A percentile compares a stretch with the other conserved stretches of the same genome.
Evolutionary conservation across 2,329 filamentous ascomycete species (phyloP).

Genomic region (Helotiales sp.): DNA sequence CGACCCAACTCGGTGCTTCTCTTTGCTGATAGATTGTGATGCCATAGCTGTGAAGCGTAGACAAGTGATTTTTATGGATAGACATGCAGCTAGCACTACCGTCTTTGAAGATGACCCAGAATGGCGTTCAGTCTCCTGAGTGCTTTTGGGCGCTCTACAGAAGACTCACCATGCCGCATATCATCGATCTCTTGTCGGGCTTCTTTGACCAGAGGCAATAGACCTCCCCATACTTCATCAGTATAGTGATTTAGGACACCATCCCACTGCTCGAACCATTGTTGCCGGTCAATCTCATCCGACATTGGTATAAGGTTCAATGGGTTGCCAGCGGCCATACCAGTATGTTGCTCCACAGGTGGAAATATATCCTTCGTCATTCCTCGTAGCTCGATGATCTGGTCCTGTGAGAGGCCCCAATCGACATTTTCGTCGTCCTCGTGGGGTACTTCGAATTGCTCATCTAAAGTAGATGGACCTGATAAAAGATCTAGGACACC

Average conservation of each 20-base stretch:
- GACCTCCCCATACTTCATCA: constrained; percentile 69
- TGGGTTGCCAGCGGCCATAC: constrained; percentile 18
- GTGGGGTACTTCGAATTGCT: constrained; percentile 19
- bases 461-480: constrained; percentile 28
- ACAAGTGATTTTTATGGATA: too few relatives aligned
- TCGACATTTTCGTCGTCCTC: constrained; percentile 30
- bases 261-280: constrained; percentile 59
- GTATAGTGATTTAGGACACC: constrained; percentile 56
- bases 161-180: constrained; percentile 23
- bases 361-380: constrained; percentile 29
- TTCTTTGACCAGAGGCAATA: constrained; percentile 54
- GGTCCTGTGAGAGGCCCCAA: constrained; percentile 32
- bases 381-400: constrained; percentile 26
- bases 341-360: constrained; percentile 18
- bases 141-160: constrained; percentile 8
- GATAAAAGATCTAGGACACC: constrained; percentile 43
- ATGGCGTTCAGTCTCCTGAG: constrained; percentile 13
- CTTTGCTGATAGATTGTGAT: too few relatives aligned
- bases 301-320: constrained; percentile 27
- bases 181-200: constrained; percentile 56
- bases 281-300: constrained; percentile 35
- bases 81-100: not conserved
- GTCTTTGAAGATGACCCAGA: constrained; percentile 11
- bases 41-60: too few relatives aligned
- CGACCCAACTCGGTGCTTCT: too few relatives aligned